Conservation (phyloP, 768 basidiomycete species). For the Tephrocybe rancida region DNA sequence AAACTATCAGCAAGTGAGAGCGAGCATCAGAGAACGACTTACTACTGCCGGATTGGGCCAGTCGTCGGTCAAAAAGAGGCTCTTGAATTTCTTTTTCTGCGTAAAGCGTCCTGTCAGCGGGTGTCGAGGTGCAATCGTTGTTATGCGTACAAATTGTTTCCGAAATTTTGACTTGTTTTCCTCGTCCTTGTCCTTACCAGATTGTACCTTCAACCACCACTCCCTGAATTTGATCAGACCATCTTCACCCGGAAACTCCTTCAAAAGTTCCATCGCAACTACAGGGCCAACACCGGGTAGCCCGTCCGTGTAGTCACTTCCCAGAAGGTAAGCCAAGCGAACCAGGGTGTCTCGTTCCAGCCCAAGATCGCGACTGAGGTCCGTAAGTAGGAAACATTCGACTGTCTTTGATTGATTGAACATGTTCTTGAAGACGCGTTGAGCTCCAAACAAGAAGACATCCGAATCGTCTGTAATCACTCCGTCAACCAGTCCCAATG, state of each 20-base stretch:
- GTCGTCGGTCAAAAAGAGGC: slow-evolving; percentile 74
- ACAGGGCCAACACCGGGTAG: slow-evolving; percentile 93
- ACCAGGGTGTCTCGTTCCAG: slow-evolving; percentile 86
- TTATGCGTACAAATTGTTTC: slow-evolving; percentile 72
- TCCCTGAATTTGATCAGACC: slow-evolving; percentile 86
- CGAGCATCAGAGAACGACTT: slow-evolving; percentile 26
- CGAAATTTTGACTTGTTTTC: slow-evolving; percentile 81
- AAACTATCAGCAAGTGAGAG: slow-evolving; percentile 5
- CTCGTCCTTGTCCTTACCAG: slow-evolving; percentile 76
- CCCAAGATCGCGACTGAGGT: slow-evolving; percentile 86
- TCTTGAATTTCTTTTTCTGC: slow-evolving; percentile 90
- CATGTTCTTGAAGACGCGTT: slow-evolving; percentile 98
- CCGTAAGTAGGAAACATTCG: slow-evolving; percentile 87
- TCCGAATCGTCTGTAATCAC: slow-evolving; percentile 99
- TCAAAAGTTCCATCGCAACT: slow-evolving; percentile 92
- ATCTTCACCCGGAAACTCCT: slow-evolving; percentile 87
- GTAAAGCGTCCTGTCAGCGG: slow-evolving; percentile 7
- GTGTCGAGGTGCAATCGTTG: neutral
- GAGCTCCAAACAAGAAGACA: slow-evolving; percentile 95
- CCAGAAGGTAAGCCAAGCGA: slow-evolving; percentile 89
- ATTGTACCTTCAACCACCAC: slow-evolving; percentile 96
- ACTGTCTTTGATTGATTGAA: slow-evolving; percentile 99
- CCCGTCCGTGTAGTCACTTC: slow-evolving; percentile 96
- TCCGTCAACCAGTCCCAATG: slow-evolving; percentile 88
- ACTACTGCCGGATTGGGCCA: slow-evolving; percentile 97